These are phyloP conservation scores for Candolleomyces aberdarensis DNA, from an alignment of 768 basidiomycete species.

Conservation along the genomic window DNA sequence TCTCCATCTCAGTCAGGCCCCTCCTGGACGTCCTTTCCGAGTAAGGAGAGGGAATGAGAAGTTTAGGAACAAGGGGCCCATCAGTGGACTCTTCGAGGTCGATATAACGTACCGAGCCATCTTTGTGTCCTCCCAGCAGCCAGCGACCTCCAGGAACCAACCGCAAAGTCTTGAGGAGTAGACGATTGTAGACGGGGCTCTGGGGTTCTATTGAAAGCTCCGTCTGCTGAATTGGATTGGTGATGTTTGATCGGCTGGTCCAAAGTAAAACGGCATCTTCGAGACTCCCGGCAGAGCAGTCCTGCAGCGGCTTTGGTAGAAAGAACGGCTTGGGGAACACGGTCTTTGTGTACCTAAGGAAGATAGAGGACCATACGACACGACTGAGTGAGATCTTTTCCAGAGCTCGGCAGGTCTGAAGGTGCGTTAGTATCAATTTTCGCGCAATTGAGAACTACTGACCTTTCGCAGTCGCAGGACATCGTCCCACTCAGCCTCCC, in stretches of 20 bases:
- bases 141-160: not conserved
- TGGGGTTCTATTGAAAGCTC: not conserved
- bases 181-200: not conserved
- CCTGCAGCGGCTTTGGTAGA: not conserved
- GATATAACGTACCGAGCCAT: not conserved
- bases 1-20: too few species aligned
- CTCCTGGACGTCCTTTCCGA: not conserved
- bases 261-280: not conserved
- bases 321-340: not conserved
- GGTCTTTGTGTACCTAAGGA: not conserved
- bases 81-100: not conserved
- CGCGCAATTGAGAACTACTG: not conserved
- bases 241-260: not conserved
- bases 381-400: not conserved
- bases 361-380: not conserved
- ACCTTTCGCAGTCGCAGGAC: not conserved
- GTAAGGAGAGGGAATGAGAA: conserved; percentile 38
- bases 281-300: not conserved
- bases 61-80: conserved; percentile 61
- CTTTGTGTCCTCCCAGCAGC: not conserved
- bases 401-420: not conserved
- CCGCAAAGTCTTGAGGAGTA: not conserved
- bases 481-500: not conserved
- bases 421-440: too few species aligned
- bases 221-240: not conserved